A percentile compares a stretch with the other conserved stretches of the same genome.
These are phyloP conservation scores for Madurella fahalii DNA, from an alignment of 2,329 filamentous ascomycete species.

Conservation along the genomic window DNA sequence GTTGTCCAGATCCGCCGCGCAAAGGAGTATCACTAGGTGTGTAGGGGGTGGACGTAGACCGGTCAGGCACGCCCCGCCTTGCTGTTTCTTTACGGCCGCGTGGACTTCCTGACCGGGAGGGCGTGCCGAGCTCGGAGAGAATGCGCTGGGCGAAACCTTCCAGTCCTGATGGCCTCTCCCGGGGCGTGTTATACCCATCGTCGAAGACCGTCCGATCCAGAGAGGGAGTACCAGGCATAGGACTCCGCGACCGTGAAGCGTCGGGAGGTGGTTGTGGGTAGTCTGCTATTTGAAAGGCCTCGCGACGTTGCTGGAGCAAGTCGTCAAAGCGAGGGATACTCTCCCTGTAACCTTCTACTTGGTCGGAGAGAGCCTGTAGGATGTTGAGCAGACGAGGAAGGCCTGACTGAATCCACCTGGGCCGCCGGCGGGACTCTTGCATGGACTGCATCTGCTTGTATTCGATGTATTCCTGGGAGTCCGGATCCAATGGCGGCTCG, in stretches of 20 bases:
- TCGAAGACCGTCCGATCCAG: constrained; percentile 29
- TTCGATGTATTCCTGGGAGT: constrained; percentile 38
- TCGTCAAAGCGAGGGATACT: constrained; percentile 70
- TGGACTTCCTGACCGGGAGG: constrained; percentile 48
- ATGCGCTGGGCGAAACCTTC: constrained; percentile 61
- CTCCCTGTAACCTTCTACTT: constrained; percentile 58
- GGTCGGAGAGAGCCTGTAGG: constrained; percentile 57
- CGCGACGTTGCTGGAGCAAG: constrained; percentile 60
- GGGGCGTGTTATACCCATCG: constrained; percentile 47
- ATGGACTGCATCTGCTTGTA: constrained; percentile 45
- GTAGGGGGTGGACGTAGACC: constrained; percentile 29
- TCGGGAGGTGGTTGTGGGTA: constrained; percentile 35
- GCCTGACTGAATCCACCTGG: constrained; percentile 48
- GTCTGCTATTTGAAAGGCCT: constrained; percentile 60
- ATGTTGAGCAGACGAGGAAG: constrained; percentile 53
- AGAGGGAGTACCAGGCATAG: constrained; percentile 38
- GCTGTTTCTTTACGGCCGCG: constrained; percentile 46
- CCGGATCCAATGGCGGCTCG: constrained; percentile 39
- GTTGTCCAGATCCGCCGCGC: not conserved
- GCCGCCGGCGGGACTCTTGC: constrained; percentile 49
- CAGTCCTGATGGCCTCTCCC: constrained; percentile 50
- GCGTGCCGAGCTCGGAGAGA: constrained; percentile 55
- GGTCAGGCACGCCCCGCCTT: constrained; percentile 28
- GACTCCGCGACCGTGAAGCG: constrained; percentile 21
- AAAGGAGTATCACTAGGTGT: constrained; percentile 24